Evolutionary conservation across 139 green algal genomes (phyloP).

Genomic region (Chlamydomonas incerta): DNA sequence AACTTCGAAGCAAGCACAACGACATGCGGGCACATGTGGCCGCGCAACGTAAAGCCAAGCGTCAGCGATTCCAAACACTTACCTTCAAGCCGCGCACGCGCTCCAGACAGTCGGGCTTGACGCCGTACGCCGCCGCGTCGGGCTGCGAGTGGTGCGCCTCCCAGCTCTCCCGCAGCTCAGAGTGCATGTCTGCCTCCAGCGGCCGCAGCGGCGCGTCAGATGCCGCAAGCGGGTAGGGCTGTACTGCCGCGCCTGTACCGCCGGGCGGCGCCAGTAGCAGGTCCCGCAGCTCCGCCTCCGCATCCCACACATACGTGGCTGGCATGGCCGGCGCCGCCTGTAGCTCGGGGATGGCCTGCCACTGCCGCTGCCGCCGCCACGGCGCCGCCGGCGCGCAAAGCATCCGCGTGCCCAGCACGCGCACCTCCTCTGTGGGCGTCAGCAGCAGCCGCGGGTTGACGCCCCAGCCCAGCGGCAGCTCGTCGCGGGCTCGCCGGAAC

Average conservation of each 20-base stretch:
- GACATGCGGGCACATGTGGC: too few relatives aligned
- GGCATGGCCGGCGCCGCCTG: background rate
- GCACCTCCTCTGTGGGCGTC: conserved; percentile 29
- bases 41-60: too few relatives aligned
- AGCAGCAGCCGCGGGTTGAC: conserved; percentile 38
- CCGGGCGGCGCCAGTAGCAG: background rate
- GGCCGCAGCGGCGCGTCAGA: background rate
- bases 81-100: background rate
- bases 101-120: background rate
- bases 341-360: background rate
- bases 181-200: conserved; percentile 47
- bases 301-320: background rate
- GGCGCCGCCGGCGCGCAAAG: too few relatives aligned
- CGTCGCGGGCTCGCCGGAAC: too few relatives aligned
- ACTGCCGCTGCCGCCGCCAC: background rate
- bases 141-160: conserved; percentile 15
- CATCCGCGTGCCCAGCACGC: background rate
- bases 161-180: conserved; percentile 58
- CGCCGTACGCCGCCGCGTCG: background rate
- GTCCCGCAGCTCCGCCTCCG: conserved; percentile 24
- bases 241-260: background rate
- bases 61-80: too few relatives aligned
- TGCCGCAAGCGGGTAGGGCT: background rate
- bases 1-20: too few relatives aligned
- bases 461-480: background rate